Base-by-base conservation (phyloP, 345 rosid genomes). In the Salix koriyanagi region DNA sequence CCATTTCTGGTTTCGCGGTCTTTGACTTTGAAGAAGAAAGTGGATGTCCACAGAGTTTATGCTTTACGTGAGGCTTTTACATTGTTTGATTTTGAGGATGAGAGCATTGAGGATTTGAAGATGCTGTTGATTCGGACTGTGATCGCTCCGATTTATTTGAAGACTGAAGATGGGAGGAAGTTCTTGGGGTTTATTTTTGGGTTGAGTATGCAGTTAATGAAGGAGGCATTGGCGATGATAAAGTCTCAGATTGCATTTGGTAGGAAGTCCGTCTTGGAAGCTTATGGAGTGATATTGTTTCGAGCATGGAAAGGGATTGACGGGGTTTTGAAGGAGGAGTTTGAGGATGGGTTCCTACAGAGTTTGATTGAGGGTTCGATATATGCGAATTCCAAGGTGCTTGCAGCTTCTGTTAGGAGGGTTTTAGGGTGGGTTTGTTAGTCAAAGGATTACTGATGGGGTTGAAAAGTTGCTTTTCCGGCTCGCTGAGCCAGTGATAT, bases 261-360 rank as follows among this genome's bases (percentile, higher is more conserved):
- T 21, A 91, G 91, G 80, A 96, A 91, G 82, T 93, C 98, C 0
- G 89, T 88, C 67, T 82, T 96, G 85, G 99, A 96, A 79, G 99
- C 94, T 0, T 93, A 91, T 79, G 97, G 97, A 16, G 91, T 86
- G 66, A 87, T 96, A 71, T 72, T 90, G 60, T 91, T 95, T 44
- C 87, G 90, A 76, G 97, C 90, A 9, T 96, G 99, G 99, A 96
- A 86, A 86, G 91, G 79, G 50, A 84, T 84, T 32, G 88, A 86
- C 52, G 86, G 86, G 70, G 89, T 85, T 41, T 67, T 87, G 56
- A 91, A 79, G 84, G 82, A 79, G 71, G 99, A 91, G 88, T 85
- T 91, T 50, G 99, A 91, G 84, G 81, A 83, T 42, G 91, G 90
- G 18, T 93, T 93, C 72, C 81, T 96, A 86, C 94, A 84, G 77